phyloP scores from a whole-genome alignment of 2,329 filamentous ascomycete species.

The Paecilomyces fulvus region DNA sequence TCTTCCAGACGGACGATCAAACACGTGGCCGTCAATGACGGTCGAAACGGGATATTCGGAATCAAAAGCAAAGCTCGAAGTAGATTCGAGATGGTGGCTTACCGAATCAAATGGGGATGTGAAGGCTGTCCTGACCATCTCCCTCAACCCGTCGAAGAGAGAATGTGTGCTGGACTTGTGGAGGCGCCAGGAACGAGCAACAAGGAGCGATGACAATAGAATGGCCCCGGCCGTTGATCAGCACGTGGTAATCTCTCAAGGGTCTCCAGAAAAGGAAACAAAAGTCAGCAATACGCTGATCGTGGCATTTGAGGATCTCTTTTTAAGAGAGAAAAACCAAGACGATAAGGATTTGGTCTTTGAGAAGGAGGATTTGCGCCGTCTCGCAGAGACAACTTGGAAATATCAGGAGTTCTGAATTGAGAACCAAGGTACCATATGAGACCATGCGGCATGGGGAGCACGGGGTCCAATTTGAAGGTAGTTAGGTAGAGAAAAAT shows the following conservation, averaged over 20 bases:
- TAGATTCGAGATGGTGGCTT: slow-evolving; percentile 5
- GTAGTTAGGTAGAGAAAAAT: too few relatives aligned
- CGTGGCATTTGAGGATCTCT: slow-evolving; percentile 1
- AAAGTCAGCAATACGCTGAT: slow-evolving; percentile 1
- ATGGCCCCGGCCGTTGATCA: background rate
- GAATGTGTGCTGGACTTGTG: slow-evolving; percentile 1
- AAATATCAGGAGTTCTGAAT: background rate
- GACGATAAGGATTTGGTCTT: background rate
- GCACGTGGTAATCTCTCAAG: background rate
- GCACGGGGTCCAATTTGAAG: too few relatives aligned
- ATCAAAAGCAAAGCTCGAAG: background rate
- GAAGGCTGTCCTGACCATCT: background rate
- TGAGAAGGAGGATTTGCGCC: background rate
- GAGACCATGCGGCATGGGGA: too few relatives aligned
- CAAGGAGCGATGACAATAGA: background rate
- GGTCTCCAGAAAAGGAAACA: background rate
- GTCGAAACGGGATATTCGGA: slow-evolving; percentile 4
- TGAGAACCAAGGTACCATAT: too few relatives aligned
- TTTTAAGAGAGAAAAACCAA: background rate
- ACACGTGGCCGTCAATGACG: slow-evolving; percentile 2
- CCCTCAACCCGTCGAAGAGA: background rate
- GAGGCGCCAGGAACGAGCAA: background rate
- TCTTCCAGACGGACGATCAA: slow-evolving; percentile 1
- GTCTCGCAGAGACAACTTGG: background rate
- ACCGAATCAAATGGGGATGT: slow-evolving; percentile 3